A percentile compares a stretch with the other conserved stretches of the same genome.
Conservation (phyloP, 2,329 filamentous ascomycete species). For the Aspergillus hiratsukae region DNA sequence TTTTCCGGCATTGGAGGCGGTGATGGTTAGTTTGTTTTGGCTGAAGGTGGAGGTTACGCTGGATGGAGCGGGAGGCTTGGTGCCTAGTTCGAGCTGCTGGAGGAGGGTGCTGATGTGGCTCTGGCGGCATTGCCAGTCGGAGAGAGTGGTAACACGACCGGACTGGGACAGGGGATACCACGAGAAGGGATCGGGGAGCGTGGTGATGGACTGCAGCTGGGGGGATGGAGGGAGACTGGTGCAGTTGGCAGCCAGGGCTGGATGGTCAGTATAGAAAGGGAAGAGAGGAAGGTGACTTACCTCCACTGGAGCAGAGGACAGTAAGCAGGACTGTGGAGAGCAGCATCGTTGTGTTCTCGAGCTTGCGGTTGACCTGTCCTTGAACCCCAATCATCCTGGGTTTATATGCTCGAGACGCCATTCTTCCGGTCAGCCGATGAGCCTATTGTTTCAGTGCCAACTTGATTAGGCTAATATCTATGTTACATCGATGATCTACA, state of each 20-base stretch:
- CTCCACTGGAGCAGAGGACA: not conserved
- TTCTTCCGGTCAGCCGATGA: not conserved
- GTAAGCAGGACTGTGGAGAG: not conserved
- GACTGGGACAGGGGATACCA: not conserved
- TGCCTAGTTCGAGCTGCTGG: slow-evolving; percentile 1
- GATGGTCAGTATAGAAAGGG: not conserved
- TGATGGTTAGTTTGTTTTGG: not conserved
- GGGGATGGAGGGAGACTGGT: not conserved
- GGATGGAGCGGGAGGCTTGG: not conserved
- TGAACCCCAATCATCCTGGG: not conserved
- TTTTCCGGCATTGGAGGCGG: not conserved
- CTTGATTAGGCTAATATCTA: not conserved
- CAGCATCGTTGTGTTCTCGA: not conserved
- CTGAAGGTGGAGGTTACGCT: not conserved
- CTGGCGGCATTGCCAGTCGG: slow-evolving; percentile 1
- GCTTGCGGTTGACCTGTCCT: not conserved
- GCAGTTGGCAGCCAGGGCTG: not conserved
- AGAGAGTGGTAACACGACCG: not conserved
- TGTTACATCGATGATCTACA: not conserved
- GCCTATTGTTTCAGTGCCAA: not conserved
- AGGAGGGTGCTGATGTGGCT: not conserved
- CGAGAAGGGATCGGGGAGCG: slow-evolving; percentile 2
- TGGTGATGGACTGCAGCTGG: not conserved
- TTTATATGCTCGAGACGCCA: not conserved
- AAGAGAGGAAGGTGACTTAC: not conserved